Evolutionary conservation across 441 rosid genomes (phyloP), one percentile per base, ranked within the genome.

Genomic region (Erodium moschatum): DNA sequence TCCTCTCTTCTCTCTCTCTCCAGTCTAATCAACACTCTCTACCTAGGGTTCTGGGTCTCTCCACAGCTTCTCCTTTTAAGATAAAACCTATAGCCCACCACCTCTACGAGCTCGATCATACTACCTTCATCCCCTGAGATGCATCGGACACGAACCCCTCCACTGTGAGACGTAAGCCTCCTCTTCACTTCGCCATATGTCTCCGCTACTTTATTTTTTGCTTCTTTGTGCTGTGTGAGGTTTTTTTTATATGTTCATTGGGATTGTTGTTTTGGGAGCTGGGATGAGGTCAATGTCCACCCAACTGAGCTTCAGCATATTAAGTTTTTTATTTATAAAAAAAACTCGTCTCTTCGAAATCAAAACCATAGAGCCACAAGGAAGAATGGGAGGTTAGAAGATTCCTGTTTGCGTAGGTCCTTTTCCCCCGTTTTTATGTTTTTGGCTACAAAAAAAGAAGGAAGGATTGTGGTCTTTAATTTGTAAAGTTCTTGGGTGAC

Each of bases 1-100:
- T 29, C 5, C 38, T 35, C 8, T 35, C 40, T 2, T 2, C 2
- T 29, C 31, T 29, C 31, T 29, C 31, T 29, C 31, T 29, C 31
- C 31, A 35, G 40, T 35, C 40, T 35, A 35, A 35, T 35, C 40
- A 35, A 5, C 9, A 35, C 40, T 35, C 40, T 35, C 40, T 50
- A 29, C 31, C 67, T 35, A 46, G 64, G 54, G 35, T 61, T 62
- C 56, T 68, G 40, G 64, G 48, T 54, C 64, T 68, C 71, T 5
- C 7, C 11, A n/a, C n/a, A n/a, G 4, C 29, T 66, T 31, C 24
- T 12, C 1, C 1, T 44, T 11, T 44, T 11, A 44, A 11, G 4
- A 44, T 44, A 44, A 44, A 44, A 44, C 50, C 50, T 35, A 1
- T 29, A 38, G 44, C 44, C 2, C 33, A 29, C 3, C 40, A 35